Base-by-base conservation (phyloP, 2,329 filamentous ascomycete genomes). In the Aspergillus clavatus region DNA sequence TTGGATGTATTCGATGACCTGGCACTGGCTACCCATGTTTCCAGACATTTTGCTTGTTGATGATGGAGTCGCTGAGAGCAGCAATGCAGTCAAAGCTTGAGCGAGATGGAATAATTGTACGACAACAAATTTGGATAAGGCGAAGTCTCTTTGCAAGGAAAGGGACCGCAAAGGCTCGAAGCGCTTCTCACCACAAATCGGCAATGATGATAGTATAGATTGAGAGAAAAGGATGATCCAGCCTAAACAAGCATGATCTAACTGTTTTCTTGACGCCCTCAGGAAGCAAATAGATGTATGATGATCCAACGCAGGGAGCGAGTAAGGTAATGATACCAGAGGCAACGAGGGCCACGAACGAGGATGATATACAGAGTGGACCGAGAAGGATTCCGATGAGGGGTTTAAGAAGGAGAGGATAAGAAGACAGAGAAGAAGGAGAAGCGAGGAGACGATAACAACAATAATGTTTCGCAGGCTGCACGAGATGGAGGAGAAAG, bases 1-100 rank as follows among this genome's bases (percentile, higher is more conserved):
- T 75, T 89, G 87, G 61, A 96, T 95, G 71, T 95, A 96, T 75
- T 96, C 90, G 65, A 96, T 90, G 59, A 95, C 83, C 74, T 95
- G 88, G 52, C 88, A 89, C 73, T 87, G 81, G 70, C 82, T 86
- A 66, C 79, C 72, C 40, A 74, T 72, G 59, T 72, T 70, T 58
- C 65, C 69, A 59, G 68, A 70, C 66, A 71, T 71, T 56, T 69
- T 80, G 63, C 49, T 56, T 47, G 43, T 37, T 36, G 31, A 29
- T 31, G 50, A 10, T 2, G 37, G 38, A 44, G 40, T 22, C 33
- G 44, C 40, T 31, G 33, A 52, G 44, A 53, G 50, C 43, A 48
- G 49, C 42, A 19, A 35, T 8, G 8, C 18, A 35, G 16, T 16
- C 31, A 35, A 14, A 24, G 23, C 18, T 35, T 18, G 18, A 35